Percentiles rank a stretch among this genome's conserved stretches.
Conservation (phyloP, 345 rosid genomes). For the Eutrema yunnanense region DNA sequence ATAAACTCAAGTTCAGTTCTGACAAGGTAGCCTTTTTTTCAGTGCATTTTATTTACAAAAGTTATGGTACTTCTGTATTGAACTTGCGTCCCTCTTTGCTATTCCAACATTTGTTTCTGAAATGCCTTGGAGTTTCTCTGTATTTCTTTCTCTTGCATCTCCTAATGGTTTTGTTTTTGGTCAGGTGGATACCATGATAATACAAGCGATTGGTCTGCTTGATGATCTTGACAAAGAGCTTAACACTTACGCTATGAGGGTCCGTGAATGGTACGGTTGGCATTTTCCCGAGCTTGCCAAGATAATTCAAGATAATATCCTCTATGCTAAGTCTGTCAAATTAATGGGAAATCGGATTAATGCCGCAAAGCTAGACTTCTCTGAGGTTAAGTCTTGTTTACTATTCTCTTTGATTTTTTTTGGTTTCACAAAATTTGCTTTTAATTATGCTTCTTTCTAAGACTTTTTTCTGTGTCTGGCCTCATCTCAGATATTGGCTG, state of each 20-base stretch:
- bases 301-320: conserved; percentile 76
- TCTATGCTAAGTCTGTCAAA: conserved; percentile 78
- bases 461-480: background rate
- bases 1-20: conserved; percentile 85
- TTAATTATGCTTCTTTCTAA: background rate
- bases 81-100: background rate
- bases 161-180: background rate
- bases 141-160: background rate
- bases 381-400: conserved; percentile 34
- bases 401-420: background rate
- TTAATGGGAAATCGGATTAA: conserved; percentile 73
- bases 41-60: background rate
- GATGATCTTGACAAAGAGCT: conserved; percentile 98
- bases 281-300: conserved; percentile 97
- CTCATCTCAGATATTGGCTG: conserved; percentile 48
- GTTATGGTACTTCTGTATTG: background rate
- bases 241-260: conserved; percentile 89
- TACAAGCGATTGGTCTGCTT: conserved; percentile 92
- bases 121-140: background rate
- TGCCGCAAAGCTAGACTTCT: conserved; percentile 84
- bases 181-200: conserved; percentile 94
- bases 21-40: conserved; percentile 51
- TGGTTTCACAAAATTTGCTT: background rate
- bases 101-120: background rate
- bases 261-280: conserved; percentile 94